Evolutionary conservation across 768 basidiomycete genomes (phyloP).

Genomic region (Agrocybe praecox): DNA sequence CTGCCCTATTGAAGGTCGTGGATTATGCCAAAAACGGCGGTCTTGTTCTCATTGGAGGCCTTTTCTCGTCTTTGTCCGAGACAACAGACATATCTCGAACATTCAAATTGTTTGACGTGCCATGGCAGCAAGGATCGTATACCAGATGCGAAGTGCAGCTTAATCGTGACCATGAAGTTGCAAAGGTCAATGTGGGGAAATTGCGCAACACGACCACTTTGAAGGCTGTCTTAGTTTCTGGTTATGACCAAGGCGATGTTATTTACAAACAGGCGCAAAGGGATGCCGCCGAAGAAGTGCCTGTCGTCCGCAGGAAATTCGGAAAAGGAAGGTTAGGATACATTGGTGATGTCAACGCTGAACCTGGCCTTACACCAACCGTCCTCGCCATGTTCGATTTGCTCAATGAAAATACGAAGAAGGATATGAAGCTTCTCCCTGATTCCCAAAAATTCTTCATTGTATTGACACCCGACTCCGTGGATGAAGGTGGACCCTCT

Average conservation of each 20-base stretch:
- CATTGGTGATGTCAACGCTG: slow-evolving; percentile 35
- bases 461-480: slow-evolving; percentile 19
- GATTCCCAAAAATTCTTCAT: slow-evolving; percentile 25
- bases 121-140: slow-evolving; percentile 18
- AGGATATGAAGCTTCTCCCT: slow-evolving; percentile 8
- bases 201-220: slow-evolving; percentile 15
- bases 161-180: slow-evolving; percentile 14
- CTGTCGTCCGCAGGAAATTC: slow-evolving; percentile 25
- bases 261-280: slow-evolving; percentile 12
- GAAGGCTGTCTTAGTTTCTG: slow-evolving; percentile 14
- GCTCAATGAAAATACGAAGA: slow-evolving; percentile 1
- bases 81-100: slow-evolving; percentile 18
- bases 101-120: slow-evolving; percentile 21
- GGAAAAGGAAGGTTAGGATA: slow-evolving; percentile 34
- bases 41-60: slow-evolving; percentile 28
- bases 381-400: slow-evolving; percentile 35
- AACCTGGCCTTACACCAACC: slow-evolving; percentile 24
- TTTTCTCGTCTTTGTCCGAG: slow-evolving; percentile 20
- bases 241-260: slow-evolving; percentile 11
- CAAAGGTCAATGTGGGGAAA: slow-evolving; percentile 1
- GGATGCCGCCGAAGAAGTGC: slow-evolving; percentile 17
- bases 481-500: slow-evolving; percentile 14
- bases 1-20: slow-evolving; percentile 23
- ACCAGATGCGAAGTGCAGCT: slow-evolving; percentile 7
- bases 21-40: slow-evolving; percentile 30